Base-by-base conservation (phyloP, 305 asterid species). In the Andrographis paniculata region DNA sequence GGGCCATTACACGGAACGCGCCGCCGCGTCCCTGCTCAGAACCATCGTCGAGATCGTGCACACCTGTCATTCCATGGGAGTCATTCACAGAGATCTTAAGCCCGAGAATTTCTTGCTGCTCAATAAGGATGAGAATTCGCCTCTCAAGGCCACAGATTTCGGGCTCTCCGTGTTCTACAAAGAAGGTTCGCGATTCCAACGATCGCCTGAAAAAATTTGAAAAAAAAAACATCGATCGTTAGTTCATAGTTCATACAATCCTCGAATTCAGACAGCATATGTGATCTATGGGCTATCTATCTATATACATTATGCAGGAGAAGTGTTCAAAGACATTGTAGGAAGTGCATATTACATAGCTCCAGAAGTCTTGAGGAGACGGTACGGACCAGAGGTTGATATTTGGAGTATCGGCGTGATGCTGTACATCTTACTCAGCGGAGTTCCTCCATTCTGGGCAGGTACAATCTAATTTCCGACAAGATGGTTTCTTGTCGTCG, bases 381-480 rank as follows among this genome's bases (percentile, higher is more conserved):
- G 37, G 9, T 50, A 50, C 28, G 55, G 55, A 33, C 55, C 55
- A 9, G 31, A 50, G 17, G 55, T 50, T 1, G 55, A 50, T 35
- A 50, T 50, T 31, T 50, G 55, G 55, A 50, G 55, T 45, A 20
- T 50, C 11, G 55, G 55, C 6, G 45, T 50, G 10, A 50, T 50
- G 55, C 22, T 50, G 14, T 50, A 50, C 45, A 50, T 50, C 37
- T n/a, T 50, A 14, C 55, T 50, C 31, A 31, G 42, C 17, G 55
- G 55, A 12, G 55, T 50, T 18, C 55, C 55, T 50, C 55, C 55
- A 18, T 50, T 50, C 55, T 50, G 55, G 55, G 55, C 55, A 20
- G 55, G 55, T 50, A 50, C n/a, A 3, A 23, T 8, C 7, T 45
- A 45, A 13, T 21, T 15, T 19, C 42, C 16, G 4, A 3, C n/a